These are phyloP conservation scores for Osmozyma mogii DNA, from an alignment of 805 yeast species.

Conservation along the genomic window DNA sequence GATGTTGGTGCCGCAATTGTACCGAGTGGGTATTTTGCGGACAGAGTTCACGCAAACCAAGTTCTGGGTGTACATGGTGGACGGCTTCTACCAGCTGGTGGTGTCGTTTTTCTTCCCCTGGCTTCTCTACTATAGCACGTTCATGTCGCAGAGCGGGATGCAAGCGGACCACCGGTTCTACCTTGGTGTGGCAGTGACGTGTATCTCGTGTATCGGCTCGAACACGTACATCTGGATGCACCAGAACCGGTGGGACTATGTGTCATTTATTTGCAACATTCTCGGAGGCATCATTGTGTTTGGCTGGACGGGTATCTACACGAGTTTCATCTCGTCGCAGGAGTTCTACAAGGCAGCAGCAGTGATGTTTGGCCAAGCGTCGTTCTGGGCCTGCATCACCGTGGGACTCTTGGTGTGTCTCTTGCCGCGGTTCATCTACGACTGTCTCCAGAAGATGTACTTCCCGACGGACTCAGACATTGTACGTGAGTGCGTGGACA, in stretches of 20 bases:
- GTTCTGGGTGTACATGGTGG: constrained; percentile 67
- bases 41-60: constrained; percentile 63
- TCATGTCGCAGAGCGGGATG: constrained; percentile 44
- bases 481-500: constrained; percentile 58
- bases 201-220: constrained; percentile 61
- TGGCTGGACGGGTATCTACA: constrained; percentile 80
- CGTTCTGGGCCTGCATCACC: constrained; percentile 62
- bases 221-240: constrained; percentile 58
- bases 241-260: constrained; percentile 80
- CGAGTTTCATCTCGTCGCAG: constrained; percentile 40
- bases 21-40: constrained; percentile 65
- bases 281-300: constrained; percentile 54
- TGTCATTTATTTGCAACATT: constrained; percentile 45
- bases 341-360: constrained; percentile 62
- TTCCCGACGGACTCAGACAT: constrained; percentile 66
- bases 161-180: constrained; percentile 63
- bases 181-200: constrained; percentile 61
- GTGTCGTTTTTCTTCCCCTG: constrained; percentile 72
- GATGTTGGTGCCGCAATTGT: constrained; percentile 65
- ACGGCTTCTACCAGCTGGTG: constrained; percentile 69
- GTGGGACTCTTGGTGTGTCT: constrained; percentile 59
- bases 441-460: constrained; percentile 43
- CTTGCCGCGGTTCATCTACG: constrained; percentile 60
- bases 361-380: constrained; percentile 45
- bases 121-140: constrained; percentile 28